Evolutionary conservation across 805 yeast genomes (phyloP).

Genomic region (Schwanniomyces polymorphus): DNA sequence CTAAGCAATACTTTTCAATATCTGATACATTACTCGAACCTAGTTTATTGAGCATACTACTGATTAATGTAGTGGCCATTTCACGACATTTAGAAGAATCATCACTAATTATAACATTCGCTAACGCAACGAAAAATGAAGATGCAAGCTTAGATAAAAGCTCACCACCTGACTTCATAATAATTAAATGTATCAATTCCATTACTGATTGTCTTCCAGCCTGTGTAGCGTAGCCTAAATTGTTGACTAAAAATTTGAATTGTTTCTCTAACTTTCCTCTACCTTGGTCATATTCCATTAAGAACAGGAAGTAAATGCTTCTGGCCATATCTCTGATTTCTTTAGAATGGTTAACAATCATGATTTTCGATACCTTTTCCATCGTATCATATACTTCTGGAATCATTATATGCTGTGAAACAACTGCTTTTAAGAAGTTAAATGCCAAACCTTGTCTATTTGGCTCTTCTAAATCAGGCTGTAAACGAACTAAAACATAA

Average conservation of each 20-base stretch:
- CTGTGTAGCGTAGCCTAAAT: slow-evolving; percentile 80
- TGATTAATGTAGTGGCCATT: slow-evolving; percentile 67
- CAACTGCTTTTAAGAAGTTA: slow-evolving; percentile 75
- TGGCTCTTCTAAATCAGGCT: slow-evolving; percentile 90
- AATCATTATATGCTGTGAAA: slow-evolving; percentile 68
- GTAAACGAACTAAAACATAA: slow-evolving; percentile 67
- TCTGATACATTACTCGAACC: slow-evolving; percentile 29
- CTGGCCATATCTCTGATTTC: slow-evolving; percentile 85
- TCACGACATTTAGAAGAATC: slow-evolving; percentile 78
- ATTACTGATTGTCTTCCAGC: slow-evolving; percentile 87
- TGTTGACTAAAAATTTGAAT: slow-evolving; percentile 75
- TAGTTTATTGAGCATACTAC: slow-evolving; percentile 53
- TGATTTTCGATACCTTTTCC: slow-evolving; percentile 75
- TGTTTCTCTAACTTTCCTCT: slow-evolving; percentile 80
- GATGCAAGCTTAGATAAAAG: slow-evolving; percentile 61
- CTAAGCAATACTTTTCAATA: slow-evolving; percentile 42
- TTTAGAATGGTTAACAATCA: slow-evolving; percentile 86
- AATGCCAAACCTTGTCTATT: slow-evolving; percentile 86
- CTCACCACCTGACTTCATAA: slow-evolving; percentile 63
- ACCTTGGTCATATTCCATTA: slow-evolving; percentile 95
- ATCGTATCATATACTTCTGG: slow-evolving; percentile 90
- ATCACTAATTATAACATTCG: slow-evolving; percentile 77
- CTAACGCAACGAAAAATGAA: slow-evolving; percentile 80
- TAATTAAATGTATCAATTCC: slow-evolving; percentile 75
- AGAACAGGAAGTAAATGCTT: slow-evolving; percentile 76